Evolutionary conservation across 208 protist genomes (phyloP), one percentile per base, ranked within the genome.

Genomic region (Leishmania aethiopica): DNA sequence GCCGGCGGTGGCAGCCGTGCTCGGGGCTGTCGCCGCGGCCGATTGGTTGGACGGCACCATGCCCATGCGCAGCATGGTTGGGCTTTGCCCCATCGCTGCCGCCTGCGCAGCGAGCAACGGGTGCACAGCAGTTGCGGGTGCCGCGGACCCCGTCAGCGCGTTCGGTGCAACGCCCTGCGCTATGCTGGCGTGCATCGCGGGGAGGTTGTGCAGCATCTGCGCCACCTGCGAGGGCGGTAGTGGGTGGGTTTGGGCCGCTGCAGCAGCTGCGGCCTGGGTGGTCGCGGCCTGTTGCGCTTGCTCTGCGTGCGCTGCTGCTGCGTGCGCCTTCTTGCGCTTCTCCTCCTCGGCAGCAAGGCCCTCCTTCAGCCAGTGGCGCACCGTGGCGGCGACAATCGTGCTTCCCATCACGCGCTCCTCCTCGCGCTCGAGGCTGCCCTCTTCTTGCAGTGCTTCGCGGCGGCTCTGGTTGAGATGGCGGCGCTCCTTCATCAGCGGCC

Each of bases 401-500:
- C 85, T 90, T 74, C 94, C 92, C 67, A 91, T 92, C 37, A 96
- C 77, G 42, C 90, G 90, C 76, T 93, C 88, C n/a, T 96, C 91
- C 79, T 95, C 89, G 49, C 92, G 90, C 37, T 91, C 86, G 32
- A 86, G 35, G 60, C 89, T 86, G 32, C 89, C 80, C 35, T 87
- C 82, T n/a, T 96, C 93, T 79, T 93, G 88, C 75, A 92, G 77
- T 0, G 80, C 85, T 49, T 93, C 88, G 75, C 88, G 87, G 81
- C 91, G 85, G 22, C 72, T 66, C 82, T 91, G 87, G 49, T 87
- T 60, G 19, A 92, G 80, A 71, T 92, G 88, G 1, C 91, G 91
- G 15, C 92, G 92, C 77, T 96, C 94, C 86, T 95, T 92, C 80
- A 95, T 87, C 42, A 97, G 81, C 2, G 91, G 91, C 25, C 91